Evolutionary conservation across 108 stramenopile species (phyloP).

Genomic region (Asterionellopsis glacialis): DNA sequence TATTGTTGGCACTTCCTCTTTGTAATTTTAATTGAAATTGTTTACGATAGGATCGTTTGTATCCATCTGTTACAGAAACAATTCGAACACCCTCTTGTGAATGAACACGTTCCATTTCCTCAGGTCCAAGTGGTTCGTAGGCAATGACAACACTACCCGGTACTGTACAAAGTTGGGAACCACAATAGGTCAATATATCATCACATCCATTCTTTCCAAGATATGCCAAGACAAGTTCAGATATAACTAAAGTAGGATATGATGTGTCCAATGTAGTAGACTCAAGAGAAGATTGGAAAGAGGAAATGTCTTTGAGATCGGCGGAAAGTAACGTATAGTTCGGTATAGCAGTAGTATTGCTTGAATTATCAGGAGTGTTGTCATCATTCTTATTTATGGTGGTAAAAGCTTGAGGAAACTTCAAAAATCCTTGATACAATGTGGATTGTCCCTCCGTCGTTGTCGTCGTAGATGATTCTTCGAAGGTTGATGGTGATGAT

Average conservation of each 20-base stretch:
- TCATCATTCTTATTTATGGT: too few relatives aligned
- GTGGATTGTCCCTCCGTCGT: too few relatives aligned
- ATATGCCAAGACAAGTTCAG: slow-evolving; percentile 75
- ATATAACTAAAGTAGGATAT: slow-evolving; percentile 53
- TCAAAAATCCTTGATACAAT: too few relatives aligned
- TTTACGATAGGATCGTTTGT: slow-evolving; percentile 37
- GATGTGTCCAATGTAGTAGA: slow-evolving; percentile 17
- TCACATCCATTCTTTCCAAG: slow-evolving; percentile 27
- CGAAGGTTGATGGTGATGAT: too few relatives aligned
- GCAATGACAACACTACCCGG: slow-evolving; percentile 37
- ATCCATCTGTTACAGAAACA: slow-evolving; percentile 42
- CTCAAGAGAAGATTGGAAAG: slow-evolving; percentile 10
- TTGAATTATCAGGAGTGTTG: too few relatives aligned
- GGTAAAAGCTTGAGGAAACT: too few relatives aligned
- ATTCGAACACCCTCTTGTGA: neutral
- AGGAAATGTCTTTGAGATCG: slow-evolving; percentile 34
- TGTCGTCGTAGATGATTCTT: too few relatives aligned
- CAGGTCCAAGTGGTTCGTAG: slow-evolving; percentile 41
- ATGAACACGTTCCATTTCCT: neutral
- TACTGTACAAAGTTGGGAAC: slow-evolving; percentile 3
- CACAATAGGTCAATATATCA: slow-evolving; percentile 23
- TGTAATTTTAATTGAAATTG: slow-evolving; percentile 54
- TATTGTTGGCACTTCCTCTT: slow-evolving; percentile 25
- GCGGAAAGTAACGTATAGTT: slow-evolving; percentile 38
- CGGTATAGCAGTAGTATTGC: too few relatives aligned